Percentiles rank a stretch among this genome's conserved stretches.
Conservation (phyloP, 352 stramenopile genomes). For the Pythium sp. region DNA sequence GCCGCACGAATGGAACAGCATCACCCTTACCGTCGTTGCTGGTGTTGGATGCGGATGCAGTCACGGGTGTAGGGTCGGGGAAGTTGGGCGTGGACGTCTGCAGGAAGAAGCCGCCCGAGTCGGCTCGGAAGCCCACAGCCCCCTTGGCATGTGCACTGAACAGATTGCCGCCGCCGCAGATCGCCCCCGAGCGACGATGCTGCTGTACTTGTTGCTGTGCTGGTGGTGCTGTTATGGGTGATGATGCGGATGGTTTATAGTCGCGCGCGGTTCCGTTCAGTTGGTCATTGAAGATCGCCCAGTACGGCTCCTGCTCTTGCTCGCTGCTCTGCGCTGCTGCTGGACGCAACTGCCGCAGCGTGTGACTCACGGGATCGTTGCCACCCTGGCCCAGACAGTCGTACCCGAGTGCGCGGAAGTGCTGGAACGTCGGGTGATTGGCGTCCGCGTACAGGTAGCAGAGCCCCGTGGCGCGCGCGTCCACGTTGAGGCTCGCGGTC, state of each 20-base stretch:
- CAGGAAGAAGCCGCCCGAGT: constrained; percentile 58
- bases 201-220: neutral
- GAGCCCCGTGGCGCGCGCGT: constrained; percentile 45
- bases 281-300: constrained; percentile 81
- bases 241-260: constrained; percentile 17
- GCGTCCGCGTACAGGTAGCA: constrained; percentile 83
- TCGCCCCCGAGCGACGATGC: constrained; percentile 12
- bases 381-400: constrained; percentile 77
- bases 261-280: constrained; percentile 57
- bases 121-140: constrained; percentile 44
- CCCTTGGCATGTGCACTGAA: constrained; percentile 82
- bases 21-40: constrained; percentile 10
- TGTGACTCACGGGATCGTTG: constrained; percentile 72
- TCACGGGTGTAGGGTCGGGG: constrained; percentile 46
- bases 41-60: neutral
- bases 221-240: neutral
- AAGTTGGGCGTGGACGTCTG: constrained; percentile 81
- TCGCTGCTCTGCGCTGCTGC: neutral
- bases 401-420: constrained; percentile 71
- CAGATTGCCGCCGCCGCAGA: constrained; percentile 45
- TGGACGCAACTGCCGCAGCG: constrained; percentile 45
- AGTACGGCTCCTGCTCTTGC: constrained; percentile 33
- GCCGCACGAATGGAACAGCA: constrained; percentile 38
- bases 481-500: constrained; percentile 30
- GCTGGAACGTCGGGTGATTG: constrained; percentile 35